Conservation (phyloP, 352 stramenopile genomes). For the Globisporangium paddicum region DNA sequence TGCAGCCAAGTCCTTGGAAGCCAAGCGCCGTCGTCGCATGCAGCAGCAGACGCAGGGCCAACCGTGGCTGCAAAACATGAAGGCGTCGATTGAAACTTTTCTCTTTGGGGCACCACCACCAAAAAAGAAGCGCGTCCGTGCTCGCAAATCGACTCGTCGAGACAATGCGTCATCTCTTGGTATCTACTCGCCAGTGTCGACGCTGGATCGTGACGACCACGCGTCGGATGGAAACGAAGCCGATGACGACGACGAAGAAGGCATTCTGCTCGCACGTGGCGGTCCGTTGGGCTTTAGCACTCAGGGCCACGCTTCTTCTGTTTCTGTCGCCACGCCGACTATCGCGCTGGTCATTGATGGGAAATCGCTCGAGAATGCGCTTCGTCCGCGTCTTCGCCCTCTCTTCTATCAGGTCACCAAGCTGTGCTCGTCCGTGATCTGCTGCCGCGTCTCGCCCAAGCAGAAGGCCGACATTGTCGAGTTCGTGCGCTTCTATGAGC, state of each 20-base stretch:
- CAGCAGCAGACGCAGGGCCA: neutral
- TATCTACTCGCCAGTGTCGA: constrained; percentile 13
- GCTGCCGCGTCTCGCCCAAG: constrained; percentile 84
- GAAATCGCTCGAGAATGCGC: constrained; percentile 75
- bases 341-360: constrained; percentile 93
- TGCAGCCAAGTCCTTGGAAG: neutral
- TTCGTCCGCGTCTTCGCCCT: constrained; percentile 37
- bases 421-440: constrained; percentile 79
- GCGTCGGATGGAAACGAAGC: neutral
- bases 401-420: constrained; percentile 73
- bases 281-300: neutral
- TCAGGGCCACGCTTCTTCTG: no score
- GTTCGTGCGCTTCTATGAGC: constrained; percentile 66
- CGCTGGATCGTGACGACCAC: constrained; percentile 6
- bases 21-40: constrained; percentile 3
- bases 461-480: constrained; percentile 85
- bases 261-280: neutral
- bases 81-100: constrained; percentile 4
- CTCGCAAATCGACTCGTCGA: neutral
- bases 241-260: constrained; percentile 1
- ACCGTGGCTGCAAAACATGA: constrained; percentile 3
- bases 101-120: constrained; percentile 3
- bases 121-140: constrained; percentile 10
- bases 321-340: neutral
- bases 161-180: neutral